A percentile compares a stretch with the other conserved stretches of the same genome.
Evolutionary conservation across 139 green algal species (phyloP).

Genomic region (Micromonas pusilla): DNA sequence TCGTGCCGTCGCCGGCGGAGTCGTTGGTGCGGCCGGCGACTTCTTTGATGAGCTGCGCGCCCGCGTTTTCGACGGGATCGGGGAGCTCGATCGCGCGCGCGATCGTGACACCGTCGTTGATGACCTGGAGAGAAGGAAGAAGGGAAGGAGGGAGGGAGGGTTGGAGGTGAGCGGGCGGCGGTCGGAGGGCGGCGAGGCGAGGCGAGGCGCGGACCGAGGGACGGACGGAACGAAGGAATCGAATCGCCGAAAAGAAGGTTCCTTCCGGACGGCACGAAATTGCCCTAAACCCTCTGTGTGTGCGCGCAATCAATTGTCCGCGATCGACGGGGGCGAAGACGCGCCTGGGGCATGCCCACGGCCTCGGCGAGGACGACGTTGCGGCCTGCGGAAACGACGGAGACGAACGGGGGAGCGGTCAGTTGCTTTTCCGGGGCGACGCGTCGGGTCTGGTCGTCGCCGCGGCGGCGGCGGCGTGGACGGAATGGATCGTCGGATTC

Average conservation of each 20-base stretch:
- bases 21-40: constrained; percentile 94
- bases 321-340: no score
- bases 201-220: no score
- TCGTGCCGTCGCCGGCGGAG: constrained; percentile 91
- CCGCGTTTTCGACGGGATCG: constrained; percentile 91
- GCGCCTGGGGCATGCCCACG: constrained; percentile 78
- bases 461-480: no score
- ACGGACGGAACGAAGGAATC: no score
- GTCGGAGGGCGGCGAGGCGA: background rate
- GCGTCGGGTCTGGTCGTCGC: no score
- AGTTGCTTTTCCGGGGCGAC: no score
- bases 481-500: no score
- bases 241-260: background rate
- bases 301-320: no score
- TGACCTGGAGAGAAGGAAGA: constrained; percentile 58
- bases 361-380: constrained; percentile 96
- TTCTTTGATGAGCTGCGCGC: constrained; percentile 96
- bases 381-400: constrained; percentile 55
- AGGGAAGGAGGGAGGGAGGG: background rate
- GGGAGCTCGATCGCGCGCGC: constrained; percentile 89
- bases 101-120: constrained; percentile 98
- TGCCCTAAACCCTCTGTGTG: background rate
- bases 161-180: background rate
- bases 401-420: background rate
- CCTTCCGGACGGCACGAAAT: background rate